phyloP scores from a whole-genome alignment of 2,329 filamentous ascomycete species.

The Mycosphaerella arachidis region DNA sequence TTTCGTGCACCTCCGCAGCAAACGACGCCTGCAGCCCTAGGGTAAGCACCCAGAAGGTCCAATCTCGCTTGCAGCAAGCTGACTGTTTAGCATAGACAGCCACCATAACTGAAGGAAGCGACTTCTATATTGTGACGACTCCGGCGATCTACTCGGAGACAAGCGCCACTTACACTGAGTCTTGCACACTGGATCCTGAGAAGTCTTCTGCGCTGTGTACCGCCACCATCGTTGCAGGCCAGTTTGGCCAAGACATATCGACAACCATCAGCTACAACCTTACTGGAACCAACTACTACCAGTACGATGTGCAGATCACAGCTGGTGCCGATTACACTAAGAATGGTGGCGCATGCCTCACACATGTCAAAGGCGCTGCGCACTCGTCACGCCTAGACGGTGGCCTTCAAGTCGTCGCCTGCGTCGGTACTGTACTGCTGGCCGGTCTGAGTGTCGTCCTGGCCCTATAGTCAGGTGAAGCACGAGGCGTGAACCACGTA shows the following conservation, averaged over 20 bases:
- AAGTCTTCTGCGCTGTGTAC: slow-evolving; percentile 17
- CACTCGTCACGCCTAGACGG: not conserved
- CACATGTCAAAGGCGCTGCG: slow-evolving; percentile 7
- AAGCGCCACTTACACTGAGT: slow-evolving; percentile 22
- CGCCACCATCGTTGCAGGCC: slow-evolving; percentile 16
- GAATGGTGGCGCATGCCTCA: slow-evolving; percentile 15
- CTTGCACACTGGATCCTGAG: slow-evolving; percentile 16
- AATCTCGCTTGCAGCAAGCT: not conserved
- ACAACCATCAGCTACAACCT: slow-evolving; percentile 21
- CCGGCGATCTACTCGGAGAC: slow-evolving; percentile 24
- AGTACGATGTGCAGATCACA: slow-evolving; percentile 20
- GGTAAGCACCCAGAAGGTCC: slow-evolving; percentile 1
- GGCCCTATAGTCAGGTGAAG: not conserved
- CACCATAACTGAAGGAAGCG: slow-evolving; percentile 22
- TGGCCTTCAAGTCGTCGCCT: not conserved
- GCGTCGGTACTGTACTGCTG: not conserved
- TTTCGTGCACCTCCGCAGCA: slow-evolving; percentile 21
- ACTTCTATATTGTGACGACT: slow-evolving; percentile 22
- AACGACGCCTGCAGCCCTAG: slow-evolving; percentile 13
- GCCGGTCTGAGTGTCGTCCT: slow-evolving; percentile 1
- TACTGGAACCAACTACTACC: slow-evolving; percentile 19
- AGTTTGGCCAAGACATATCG: slow-evolving; percentile 15
- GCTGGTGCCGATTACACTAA: slow-evolving; percentile 17
- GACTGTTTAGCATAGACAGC: slow-evolving; percentile 13
- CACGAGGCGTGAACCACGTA: not conserved